Base-by-base conservation (phyloP, 2,329 filamentous ascomycete genomes). In the Drechslerella dactyloides region DNA sequence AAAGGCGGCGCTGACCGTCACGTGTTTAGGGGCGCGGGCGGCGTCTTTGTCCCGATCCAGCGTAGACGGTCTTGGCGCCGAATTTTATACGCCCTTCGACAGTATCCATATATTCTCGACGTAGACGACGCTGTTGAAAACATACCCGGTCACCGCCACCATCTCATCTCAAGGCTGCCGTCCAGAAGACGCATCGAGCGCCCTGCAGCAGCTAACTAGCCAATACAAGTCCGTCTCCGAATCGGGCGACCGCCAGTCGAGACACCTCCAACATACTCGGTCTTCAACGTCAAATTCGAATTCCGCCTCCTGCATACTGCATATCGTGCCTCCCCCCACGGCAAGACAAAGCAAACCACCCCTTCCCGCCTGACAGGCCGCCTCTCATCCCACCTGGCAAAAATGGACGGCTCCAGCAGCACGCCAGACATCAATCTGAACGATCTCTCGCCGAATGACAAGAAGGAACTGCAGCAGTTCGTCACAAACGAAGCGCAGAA, bases 391-490 rank as follows among this genome's bases (percentile, higher is more conserved):
- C 24, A 37, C n/a, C 27, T 33, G 8, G 27, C 27, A 33, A 77
- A 76, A 19, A 75, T 84, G n/a, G 78, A 78, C 58, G 75, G 68
- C 70, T 2, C 65, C 11, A 48, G 42, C 35, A 15, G 35, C 37
- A 11, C 62, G 27, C 27, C 27, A 15, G 69, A 81, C 72, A 77
- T 87, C 77, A 90, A 93, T 78, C 82, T 93, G 75, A 85, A 86
- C 77, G 87, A 87, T 81, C 88, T 97, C 79, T 89, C 86, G 77
- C 88, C 90, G 72, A 85, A 86, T 78, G 92, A 97, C 81, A 94
- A 92, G 85, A 84, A 87, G 75, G 92, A 97, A 81, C 85, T 99
- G 48, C 90, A 91, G 78, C 87, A 91, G 78, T 93, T 96, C 81
- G 84, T 97, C 69, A 82, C 86, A 76, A 91, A 90, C 78, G 92